These are phyloP conservation scores for Lyophyllum semitale DNA, from an alignment of 768 basidiomycete genomes.

Conservation along the genomic window DNA sequence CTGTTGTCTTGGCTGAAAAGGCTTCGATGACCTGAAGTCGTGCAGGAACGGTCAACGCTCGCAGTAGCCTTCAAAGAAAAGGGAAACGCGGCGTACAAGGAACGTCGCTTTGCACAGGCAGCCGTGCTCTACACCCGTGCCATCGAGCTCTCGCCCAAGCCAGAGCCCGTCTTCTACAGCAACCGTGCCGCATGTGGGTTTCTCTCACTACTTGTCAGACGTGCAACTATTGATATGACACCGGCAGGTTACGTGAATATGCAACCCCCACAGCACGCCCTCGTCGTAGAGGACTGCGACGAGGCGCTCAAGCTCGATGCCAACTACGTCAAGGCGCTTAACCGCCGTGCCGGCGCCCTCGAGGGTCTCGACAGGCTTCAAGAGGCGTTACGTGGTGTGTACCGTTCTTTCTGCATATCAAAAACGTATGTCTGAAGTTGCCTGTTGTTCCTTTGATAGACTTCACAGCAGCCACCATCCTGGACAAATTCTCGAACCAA, in stretches of 20 bases:
- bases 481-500: slow-evolving; percentile 90
- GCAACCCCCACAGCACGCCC: slow-evolving; percentile 78
- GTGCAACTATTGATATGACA: neutral
- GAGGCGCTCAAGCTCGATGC: slow-evolving; percentile 81
- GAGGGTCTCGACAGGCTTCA: slow-evolving; percentile 75
- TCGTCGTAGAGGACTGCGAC: slow-evolving; percentile 87
- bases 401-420: neutral
- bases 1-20: slow-evolving; percentile 12
- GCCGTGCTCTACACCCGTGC: slow-evolving; percentile 72
- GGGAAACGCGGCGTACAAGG: slow-evolving; percentile 73
- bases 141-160: slow-evolving; percentile 71
- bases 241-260: slow-evolving; percentile 86
- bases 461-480: slow-evolving; percentile 94
- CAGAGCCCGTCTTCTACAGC: slow-evolving; percentile 92
- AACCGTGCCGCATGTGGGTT: slow-evolving; percentile 93
- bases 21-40: slow-evolving; percentile 7
- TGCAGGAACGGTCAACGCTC: slow-evolving; percentile 63
- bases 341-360: slow-evolving; percentile 83
- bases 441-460: slow-evolving; percentile 45
- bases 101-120: slow-evolving; percentile 59
- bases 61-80: slow-evolving; percentile 69
- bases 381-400: slow-evolving; percentile 78
- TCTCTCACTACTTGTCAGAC: neutral
- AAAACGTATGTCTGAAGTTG: neutral
- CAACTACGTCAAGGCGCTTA: slow-evolving; percentile 87